Base-by-base conservation (phyloP, 2,329 filamentous ascomycete species). In the Alternaria sp. region DNA sequence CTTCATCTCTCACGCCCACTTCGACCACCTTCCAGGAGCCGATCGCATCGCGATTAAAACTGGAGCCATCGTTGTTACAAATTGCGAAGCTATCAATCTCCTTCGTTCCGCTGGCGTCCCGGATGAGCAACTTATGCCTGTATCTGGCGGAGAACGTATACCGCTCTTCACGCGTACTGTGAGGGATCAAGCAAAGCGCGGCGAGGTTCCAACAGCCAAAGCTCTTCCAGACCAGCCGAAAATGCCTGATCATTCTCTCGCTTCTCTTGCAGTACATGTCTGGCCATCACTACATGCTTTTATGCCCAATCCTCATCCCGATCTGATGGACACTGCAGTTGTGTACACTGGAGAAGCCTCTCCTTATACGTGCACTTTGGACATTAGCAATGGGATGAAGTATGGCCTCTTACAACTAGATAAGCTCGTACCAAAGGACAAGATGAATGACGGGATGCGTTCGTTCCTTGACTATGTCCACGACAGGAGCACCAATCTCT, bases 1-100 rank as follows among this genome's bases (percentile, higher is more conserved):
- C 20, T 59, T 59, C 28, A 59, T 59, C 24, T 59, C 57, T 16
- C 57, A 59, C 36, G 57, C 57, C 6, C 57, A 59, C 20, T 59
- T 59, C 30, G 57, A 59, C 18, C 57, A 59, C 48, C 58, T 61
- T 3, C 58, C 58, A 16, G 58, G 58, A 28, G 58, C 58, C 20
- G 58, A 61, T 28, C 39, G 52, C 8, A 56, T 61, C 24, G 58
- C 58, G 8, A 46, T 52, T 16, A 32, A 18, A 16, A 61, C 58
- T 7, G 58, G 58, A 14, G 57, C 57, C 16, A 52, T 53, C 30
- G 53, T 61, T 11, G 42, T 61, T n/a, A 51, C 51, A 7, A 59
- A 59, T 16, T 26, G 51, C 14, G 51, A 59, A 51, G 51, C 57
- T 11, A 60, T 60, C 24, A 43, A 55, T 16, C 30, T 44, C 6